Evolutionary conservation across 2,329 filamentous ascomycete species (phyloP), one percentile per base, ranked within the genome.

Genomic region (Immersiporthe knoxdaviesiana): DNA sequence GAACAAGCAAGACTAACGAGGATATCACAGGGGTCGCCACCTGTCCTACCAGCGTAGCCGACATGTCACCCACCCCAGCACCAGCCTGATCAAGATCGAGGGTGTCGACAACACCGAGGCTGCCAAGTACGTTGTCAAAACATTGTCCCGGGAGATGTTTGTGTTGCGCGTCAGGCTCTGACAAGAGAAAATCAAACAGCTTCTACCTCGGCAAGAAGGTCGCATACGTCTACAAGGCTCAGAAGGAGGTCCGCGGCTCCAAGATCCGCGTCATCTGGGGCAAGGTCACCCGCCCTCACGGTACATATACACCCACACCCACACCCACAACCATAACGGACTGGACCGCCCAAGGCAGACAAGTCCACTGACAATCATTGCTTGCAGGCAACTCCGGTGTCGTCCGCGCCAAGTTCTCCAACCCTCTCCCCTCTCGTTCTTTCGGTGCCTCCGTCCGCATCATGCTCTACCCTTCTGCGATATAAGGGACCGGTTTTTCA

Each of bases 181-280:
- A 79, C 71, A 39, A 68, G 60, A 63, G 72, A 35, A 63, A 72
- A 71, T 70, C 76, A 88, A 71, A 70, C 76, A 88, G 86, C 86
- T 97, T 97, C 92, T 99, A 99, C 88, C 88, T 93, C 76, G 96
- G 96, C 86, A 99, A 99, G 92, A 94, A 94, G 87, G 90, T 98
- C 83, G 96, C 96, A 83, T 99, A 94, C 85, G 94, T 99, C 85
- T 99, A 98, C 90, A 93, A 94, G 81, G 95, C 91, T 78, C 91
- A 93, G 85, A 94, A 91, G 86, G 93, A 97, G 88, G 89, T 97
- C 81, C 92, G 95, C 80, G 96, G 96, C 82, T 95, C 94, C 83
- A 98, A 98, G 91, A 97, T 98, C 86, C 91, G 95, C 81, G 92
- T 98, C 78, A 97, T 98, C 88, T 98, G 94, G 94, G 95, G 95